These are phyloP conservation scores for Sporisorium exsertum DNA, from an alignment of 1,284 basidiomycete genomes.

Conservation along the genomic window DNA sequence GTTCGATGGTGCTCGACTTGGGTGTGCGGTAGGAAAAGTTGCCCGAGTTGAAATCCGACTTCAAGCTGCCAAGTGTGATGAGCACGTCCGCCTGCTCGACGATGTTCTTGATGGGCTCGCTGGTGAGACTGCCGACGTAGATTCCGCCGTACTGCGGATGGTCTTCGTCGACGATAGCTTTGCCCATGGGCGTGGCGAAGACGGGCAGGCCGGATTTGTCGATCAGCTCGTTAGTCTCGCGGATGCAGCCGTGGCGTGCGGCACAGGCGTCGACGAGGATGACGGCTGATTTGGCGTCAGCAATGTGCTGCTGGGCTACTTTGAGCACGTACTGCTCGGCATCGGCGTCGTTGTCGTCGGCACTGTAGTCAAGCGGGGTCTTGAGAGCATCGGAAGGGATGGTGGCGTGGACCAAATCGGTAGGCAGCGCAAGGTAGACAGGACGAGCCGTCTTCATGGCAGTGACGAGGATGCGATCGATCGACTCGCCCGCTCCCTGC, in stretches of 20 bases:
- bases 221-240: conserved; percentile 79
- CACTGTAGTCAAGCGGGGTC: conserved; percentile 70
- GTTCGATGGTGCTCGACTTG: conserved; percentile 72
- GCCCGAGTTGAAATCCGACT: conserved; percentile 91
- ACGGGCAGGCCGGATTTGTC: conserved; percentile 74
- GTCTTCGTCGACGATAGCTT: conserved; percentile 82
- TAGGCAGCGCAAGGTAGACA: conserved; percentile 88
- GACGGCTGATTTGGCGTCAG: conserved; percentile 77
- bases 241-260: conserved; percentile 80
- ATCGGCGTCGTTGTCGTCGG: conserved; percentile 73
- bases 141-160: conserved; percentile 89
- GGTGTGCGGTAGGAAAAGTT: conserved; percentile 71
- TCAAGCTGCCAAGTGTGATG: conserved; percentile 82
- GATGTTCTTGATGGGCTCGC: conserved; percentile 77
- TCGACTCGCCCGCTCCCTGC: conserved; percentile 73
- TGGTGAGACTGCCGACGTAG: conserved; percentile 66
- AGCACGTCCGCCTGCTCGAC: conserved; percentile 87
- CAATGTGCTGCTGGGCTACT: conserved; percentile 70
- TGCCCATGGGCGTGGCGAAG: conserved; percentile 84
- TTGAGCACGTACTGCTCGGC: conserved; percentile 80
- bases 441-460: conserved; percentile 82
- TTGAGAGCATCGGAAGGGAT: conserved; percentile 78
- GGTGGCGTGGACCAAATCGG: conserved; percentile 80
- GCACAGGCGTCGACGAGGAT: conserved; percentile 91
- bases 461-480: conserved; percentile 82